Base-by-base conservation (phyloP, 257 asterid species). In the Solanum chiquidenum region DNA sequence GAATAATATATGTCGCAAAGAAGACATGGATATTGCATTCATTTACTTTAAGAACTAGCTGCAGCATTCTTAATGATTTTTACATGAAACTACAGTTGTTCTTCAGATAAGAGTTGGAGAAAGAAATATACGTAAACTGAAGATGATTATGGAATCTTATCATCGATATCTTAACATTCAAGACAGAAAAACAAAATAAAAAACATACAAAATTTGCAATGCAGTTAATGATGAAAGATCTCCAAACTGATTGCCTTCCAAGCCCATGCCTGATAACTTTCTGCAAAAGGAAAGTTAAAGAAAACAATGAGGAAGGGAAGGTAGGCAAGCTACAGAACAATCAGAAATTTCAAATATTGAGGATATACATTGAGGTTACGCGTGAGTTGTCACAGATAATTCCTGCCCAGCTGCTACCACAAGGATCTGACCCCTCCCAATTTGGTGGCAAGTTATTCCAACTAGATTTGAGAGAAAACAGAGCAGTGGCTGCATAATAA, bases 401-500 rank as follows among this genome's bases (percentile, higher is more conserved):
- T 72, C 99, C 99, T 44, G 93, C 98, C 99, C 99, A 96, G 5
- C 82, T 74, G 84, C 90, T 87, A 76, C 93, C 95, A 88, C 99
- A 96, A 85, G 99, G 98, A 94, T 96, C 99, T 4, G 89, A 44
- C 14, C 97, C 98, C 25, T 35, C 87, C 99, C 99, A 96, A 89
- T 91, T 94, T n/a, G 97, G 98, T 12, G 98, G 99, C 87, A 93
- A 92, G 92, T 94, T 95, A 42, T 89, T 90, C 99, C 98, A 95
- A 92, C 93, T 93, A 37, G 95, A 84, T 88, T 92, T 91, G 49
- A 96, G 86, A 66, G 97, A 94, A 77, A 29, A 91, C 89, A 96
- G 93, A 86, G 94, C 96, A 90, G 93, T 90, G 90, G 90, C 99
- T 95, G 95, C 91, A 91, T 64, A 29, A 85, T 44, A 85, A 46